These are phyloP conservation scores for Cryptococcus sp. DNA, from an alignment of 1,284 basidiomycete species.

Conservation along the genomic window DNA sequence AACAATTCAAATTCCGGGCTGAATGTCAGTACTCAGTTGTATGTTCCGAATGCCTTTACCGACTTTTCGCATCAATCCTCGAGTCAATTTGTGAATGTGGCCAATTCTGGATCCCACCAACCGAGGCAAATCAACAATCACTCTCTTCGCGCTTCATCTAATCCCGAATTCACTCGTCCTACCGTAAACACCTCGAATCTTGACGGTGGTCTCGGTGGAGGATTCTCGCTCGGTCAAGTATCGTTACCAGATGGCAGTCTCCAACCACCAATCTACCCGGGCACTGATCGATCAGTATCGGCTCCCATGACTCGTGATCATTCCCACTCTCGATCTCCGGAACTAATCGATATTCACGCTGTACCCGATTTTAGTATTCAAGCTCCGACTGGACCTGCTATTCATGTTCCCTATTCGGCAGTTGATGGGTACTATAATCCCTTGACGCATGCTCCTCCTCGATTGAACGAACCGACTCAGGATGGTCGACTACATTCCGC, in stretches of 20 bases:
- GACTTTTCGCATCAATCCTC: neutral
- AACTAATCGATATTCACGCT: slow-evolving; percentile 27
- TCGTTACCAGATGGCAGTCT: slow-evolving; percentile 8
- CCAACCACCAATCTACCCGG: neutral
- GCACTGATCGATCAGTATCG: slow-evolving; percentile 1
- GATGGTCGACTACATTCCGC: slow-evolving; percentile 29
- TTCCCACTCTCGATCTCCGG: slow-evolving; percentile 1
- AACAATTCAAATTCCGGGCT: too few species aligned
- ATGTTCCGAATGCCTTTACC: neutral
- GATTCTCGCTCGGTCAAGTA: slow-evolving; percentile 16
- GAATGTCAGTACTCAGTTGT: too few species aligned
- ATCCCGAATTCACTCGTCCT: neutral
- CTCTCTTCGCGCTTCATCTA: neutral
- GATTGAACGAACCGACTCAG: slow-evolving; percentile 11
- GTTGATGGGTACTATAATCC: slow-evolving; percentile 11
- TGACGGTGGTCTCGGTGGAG: slow-evolving; percentile 15
- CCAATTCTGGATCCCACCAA: too few species aligned
- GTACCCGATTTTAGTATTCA: slow-evolving; percentile 28
- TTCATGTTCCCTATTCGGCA: slow-evolving; percentile 19
- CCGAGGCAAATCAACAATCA: too few species aligned
- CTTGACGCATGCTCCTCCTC: neutral
- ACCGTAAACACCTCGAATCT: neutral
- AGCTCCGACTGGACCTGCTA: slow-evolving; percentile 11
- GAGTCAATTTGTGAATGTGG: too few species aligned
- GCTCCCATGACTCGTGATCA: slow-evolving; percentile 1